phyloP scores from a whole-genome alignment of 2,329 filamentous ascomycete species.

The Monosporascus sp. region DNA sequence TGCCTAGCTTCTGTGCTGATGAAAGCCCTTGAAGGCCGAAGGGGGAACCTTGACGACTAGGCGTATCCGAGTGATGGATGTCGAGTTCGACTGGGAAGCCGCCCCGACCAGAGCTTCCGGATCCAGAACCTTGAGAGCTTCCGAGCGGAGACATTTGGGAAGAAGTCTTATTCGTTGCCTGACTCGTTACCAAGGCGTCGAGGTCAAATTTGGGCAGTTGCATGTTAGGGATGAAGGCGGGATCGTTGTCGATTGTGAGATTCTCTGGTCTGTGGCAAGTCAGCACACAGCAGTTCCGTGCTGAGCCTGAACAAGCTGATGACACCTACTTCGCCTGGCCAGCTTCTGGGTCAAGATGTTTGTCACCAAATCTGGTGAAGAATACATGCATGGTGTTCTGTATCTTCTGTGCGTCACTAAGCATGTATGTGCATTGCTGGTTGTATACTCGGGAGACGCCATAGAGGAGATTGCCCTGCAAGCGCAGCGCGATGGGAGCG shows the following conservation, averaged over 20 bases:
- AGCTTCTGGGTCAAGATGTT: constrained; percentile 63
- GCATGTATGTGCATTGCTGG: constrained; percentile 82
- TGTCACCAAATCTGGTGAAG: constrained; percentile 50
- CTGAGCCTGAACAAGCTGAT: background rate
- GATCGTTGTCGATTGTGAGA: constrained; percentile 76
- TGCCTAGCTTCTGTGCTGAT: constrained; percentile 19
- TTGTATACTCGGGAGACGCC: constrained; percentile 80
- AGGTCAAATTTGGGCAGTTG: constrained; percentile 55
- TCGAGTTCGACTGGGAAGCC: constrained; percentile 18
- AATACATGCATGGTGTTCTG: constrained; percentile 68
- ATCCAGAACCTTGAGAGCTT: constrained; percentile 12
- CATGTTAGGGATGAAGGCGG: constrained; percentile 67
- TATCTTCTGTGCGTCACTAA: constrained; percentile 72
- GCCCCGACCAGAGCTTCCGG: constrained; percentile 10
- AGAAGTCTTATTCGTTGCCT: constrained; percentile 24
- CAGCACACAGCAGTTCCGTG: constrained; percentile 4
- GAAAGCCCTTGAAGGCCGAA: constrained; percentile 23
- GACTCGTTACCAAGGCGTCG: constrained; percentile 33
- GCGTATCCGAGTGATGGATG: constrained; percentile 17
- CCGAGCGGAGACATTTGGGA: constrained; percentile 22
- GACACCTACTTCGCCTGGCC: constrained; percentile 63
- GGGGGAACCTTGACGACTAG: constrained; percentile 13
- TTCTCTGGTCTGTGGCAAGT: constrained; percentile 57
- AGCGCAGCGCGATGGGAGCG: constrained; percentile 80
- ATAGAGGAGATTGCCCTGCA: constrained; percentile 84